Conservation (phyloP, 345 rosid species). For the Reutealis trisperma region DNA sequence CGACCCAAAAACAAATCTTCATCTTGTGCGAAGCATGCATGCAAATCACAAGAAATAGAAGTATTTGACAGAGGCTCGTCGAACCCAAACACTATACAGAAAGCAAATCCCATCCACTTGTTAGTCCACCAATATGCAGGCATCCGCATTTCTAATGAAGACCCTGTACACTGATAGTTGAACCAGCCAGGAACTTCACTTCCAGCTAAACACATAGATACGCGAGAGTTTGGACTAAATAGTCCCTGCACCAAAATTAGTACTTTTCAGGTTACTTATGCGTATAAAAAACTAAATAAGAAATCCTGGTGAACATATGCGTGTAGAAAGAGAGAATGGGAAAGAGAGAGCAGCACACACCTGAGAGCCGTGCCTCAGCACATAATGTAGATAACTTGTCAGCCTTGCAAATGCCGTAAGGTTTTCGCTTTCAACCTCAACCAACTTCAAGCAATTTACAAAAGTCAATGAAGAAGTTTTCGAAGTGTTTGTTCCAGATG, state of each 20-base stretch:
- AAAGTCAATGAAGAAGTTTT: background rate
- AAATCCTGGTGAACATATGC: background rate
- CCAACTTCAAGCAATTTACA: background rate
- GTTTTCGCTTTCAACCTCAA: background rate
- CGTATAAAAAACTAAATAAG: background rate
- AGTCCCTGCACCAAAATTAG: background rate
- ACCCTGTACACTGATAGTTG: background rate
- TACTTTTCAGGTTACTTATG: background rate
- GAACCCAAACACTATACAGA: background rate
- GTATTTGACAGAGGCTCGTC: background rate
- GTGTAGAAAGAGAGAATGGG: background rate
- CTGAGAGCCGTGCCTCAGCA: constrained; percentile 9
- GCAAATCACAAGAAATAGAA: background rate
- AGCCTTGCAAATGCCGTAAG: background rate
- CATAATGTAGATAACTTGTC: background rate
- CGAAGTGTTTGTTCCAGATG: background rate
- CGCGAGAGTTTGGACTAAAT: background rate
- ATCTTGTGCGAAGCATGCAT: background rate
- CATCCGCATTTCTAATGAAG: background rate
- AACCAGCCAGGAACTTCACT: constrained; percentile 5
- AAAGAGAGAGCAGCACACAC: background rate
- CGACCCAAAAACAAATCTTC: constrained; percentile 6
- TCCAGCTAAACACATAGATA: background rate
- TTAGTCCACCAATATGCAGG: constrained; percentile 1
- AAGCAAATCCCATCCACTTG: constrained; percentile 14